These are phyloP conservation scores for Capronia coronata DNA, from an alignment of 2,329 filamentous ascomycete species.

Conservation along the genomic window DNA sequence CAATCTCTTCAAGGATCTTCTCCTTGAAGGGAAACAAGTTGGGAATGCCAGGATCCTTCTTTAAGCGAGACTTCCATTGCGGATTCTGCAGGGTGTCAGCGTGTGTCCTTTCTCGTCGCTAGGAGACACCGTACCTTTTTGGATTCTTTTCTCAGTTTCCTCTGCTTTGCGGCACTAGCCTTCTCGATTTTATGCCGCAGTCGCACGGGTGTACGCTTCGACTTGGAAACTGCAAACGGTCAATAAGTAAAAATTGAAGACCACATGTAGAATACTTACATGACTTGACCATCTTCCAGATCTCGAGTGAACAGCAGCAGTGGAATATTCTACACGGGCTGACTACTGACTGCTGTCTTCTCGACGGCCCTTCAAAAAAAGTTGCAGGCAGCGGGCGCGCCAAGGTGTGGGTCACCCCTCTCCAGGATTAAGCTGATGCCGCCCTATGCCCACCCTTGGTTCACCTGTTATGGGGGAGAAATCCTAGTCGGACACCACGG, in stretches of 20 bases:
- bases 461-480: no score
- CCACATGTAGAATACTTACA: no score
- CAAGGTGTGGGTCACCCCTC: not conserved
- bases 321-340: not conserved
- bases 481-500: no score
- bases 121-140: conserved; percentile 57
- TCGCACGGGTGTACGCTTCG: conserved; percentile 83
- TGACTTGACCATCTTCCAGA: conserved; percentile 29
- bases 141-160: conserved; percentile 77
- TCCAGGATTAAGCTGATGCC: no score
- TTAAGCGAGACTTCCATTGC: conserved; percentile 88
- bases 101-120: not conserved
- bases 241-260: conserved; percentile 2
- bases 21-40: conserved; percentile 98
- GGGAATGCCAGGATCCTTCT: conserved; percentile 97
- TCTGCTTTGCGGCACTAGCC: conserved; percentile 79
- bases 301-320: not conserved
- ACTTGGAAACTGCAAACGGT: conserved; percentile 67
- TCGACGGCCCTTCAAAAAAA: not conserved
- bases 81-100: conserved; percentile 57
- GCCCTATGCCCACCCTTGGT: no score
- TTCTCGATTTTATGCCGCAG: conserved; percentile 96
- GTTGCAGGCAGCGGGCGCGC: not conserved
- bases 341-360: no score
- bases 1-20: conserved; percentile 86